Evolutionary conservation across 2,329 filamentous ascomycete genomes (phyloP), one percentile per base, ranked within the genome.

Genomic region (Xylariaceae sp.): DNA sequence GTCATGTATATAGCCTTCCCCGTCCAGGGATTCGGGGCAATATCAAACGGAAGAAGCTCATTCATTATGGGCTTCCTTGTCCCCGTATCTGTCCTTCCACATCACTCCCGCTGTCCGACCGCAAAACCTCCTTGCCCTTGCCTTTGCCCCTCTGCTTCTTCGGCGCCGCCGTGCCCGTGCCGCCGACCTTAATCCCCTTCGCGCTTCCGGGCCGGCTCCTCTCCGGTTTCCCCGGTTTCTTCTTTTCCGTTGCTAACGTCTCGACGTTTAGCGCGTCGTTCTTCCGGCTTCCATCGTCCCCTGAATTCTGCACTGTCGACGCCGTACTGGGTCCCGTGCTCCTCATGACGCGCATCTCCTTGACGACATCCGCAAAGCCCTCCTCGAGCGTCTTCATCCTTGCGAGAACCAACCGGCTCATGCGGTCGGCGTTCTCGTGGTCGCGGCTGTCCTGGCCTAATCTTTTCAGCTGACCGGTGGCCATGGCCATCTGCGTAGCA

Each of bases 301-400:
- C 81, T 7, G 82, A 84, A 62, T 82, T 83, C 49, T 79, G 76
- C 23, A 77, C 75, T 6, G 81, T 81, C 2, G 78, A 75, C 2
- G 77, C 75, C 32, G 73, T 73, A 40, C 73, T 81, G 2, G 78
- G 76, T 2, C 77, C 75, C 32, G 73, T 73, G 40, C 73, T 76
- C 45, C 73, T 84, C 70, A 84, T 75, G 60, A 86, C 84, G 59
- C 89, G 86, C 71, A 96, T 88, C 72, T 95, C 91, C 60, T 85
- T 86, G 54, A 92, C 84, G n/a, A 96, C 88, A 57, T 96, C 91
- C 2, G 89, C 83, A 71, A 98, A 93, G 14, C 92, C 89, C 73
- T 96, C 91, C 71, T 98, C 93, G 2, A 98, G 80, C 7, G 89
- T 93, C 71, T 95, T 95, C 91, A 97, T 97, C 32, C 91, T 81